phyloP scores from a whole-genome alignment of 192 early-diverging fungal species.

The Coemansia sp. region DNA sequence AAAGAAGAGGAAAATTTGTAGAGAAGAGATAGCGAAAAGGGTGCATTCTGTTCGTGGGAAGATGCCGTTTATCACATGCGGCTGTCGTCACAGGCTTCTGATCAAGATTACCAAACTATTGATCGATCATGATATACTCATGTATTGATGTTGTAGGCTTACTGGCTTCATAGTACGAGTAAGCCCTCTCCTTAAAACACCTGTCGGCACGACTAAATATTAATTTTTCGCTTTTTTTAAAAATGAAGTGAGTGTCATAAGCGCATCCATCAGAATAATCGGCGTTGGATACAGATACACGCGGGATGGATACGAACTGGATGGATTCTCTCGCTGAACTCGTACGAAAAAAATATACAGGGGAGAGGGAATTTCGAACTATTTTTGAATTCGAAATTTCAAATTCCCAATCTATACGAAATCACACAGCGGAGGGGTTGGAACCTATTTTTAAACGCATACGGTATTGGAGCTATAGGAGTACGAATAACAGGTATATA shows the following conservation, averaged over 20 bases:
- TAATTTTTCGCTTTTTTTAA: conserved; percentile 16
- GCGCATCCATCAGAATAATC: conserved; percentile 17
- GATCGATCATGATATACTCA: background rate
- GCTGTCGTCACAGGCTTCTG: background rate
- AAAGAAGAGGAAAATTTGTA: background rate
- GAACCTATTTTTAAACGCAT: background rate
- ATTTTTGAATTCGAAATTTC: background rate
- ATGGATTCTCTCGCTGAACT: background rate
- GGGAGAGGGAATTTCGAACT: background rate
- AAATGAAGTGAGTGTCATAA: conserved; percentile 31
- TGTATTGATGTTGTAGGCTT: background rate
- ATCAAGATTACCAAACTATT: background rate
- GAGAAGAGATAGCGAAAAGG: background rate
- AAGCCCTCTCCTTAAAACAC: conserved; percentile 11
- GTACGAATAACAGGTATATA: background rate
- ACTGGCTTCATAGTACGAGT: background rate
- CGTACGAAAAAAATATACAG: too few species aligned
- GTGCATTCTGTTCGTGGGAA: conserved; percentile 4
- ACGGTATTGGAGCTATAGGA: background rate
- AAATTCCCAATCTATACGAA: background rate
- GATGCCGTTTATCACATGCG: background rate
- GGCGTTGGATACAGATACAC: background rate
- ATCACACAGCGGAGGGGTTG: background rate
- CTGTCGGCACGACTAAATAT: background rate
- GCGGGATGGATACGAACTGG: conserved; percentile 6